Conservation (phyloP, 176 grass and related monocot genomes). For the Juncus inflexus region DNA sequence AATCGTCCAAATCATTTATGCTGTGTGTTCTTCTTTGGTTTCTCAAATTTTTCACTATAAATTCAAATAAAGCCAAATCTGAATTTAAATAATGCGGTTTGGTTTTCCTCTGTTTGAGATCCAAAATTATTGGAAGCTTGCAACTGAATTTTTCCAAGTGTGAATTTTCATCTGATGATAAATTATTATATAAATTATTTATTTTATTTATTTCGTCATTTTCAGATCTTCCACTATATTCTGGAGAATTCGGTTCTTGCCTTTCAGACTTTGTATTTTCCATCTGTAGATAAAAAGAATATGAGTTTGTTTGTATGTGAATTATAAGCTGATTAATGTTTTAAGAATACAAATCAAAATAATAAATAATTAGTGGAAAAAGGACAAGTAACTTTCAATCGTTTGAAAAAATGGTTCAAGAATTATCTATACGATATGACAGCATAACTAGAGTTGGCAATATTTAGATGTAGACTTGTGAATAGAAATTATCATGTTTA, state of each 20-base stretch:
- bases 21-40: slow-evolving; percentile 52
- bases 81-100: slow-evolving; percentile 26
- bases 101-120: slow-evolving; percentile 25
- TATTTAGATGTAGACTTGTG: slow-evolving; percentile 4
- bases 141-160: slow-evolving; percentile 23
- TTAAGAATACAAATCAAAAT: slow-evolving; percentile 1
- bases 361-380: not conserved
- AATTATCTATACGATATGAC: slow-evolving; percentile 2
- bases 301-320: not conserved
- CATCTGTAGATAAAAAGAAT: slow-evolving; percentile 17
- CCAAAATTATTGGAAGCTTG: slow-evolving; percentile 26
- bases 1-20: slow-evolving; percentile 53
- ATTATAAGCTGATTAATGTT: slow-evolving; percentile 6
- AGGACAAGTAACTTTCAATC: not conserved
- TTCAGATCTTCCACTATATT: slow-evolving; percentile 36
- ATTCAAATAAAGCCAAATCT: slow-evolving; percentile 52
- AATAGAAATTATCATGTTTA: not conserved
- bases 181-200: not conserved
- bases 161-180: slow-evolving; percentile 20
- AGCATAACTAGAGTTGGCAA: slow-evolving; percentile 1
- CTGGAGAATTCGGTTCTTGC: slow-evolving; percentile 29
- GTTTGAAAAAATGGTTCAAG: slow-evolving; percentile 11
- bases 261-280: slow-evolving; percentile 36
- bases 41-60: slow-evolving; percentile 57
- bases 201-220: slow-evolving; percentile 14